Base-by-base conservation (phyloP, 306 rosid genomes). In the Abrus pulchellus region DNA sequence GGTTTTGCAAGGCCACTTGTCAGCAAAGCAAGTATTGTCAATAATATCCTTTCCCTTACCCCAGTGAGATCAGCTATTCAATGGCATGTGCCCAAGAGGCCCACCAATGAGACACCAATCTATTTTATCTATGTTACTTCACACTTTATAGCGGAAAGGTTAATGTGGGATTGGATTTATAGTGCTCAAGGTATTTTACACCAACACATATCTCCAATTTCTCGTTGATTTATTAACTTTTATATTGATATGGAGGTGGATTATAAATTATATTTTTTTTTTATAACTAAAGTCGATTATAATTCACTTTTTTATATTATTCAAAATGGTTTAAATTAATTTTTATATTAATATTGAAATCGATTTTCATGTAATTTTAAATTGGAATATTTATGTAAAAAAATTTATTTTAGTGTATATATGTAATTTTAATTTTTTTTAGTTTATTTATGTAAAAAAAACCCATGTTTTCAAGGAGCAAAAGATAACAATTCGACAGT, bases 81-180 rank as follows among this genome's bases (percentile, higher is more conserved):
- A 67, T 79, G 65, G 77, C 79, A 79, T 80, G 84, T 80, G 87
- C 69, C 48, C 44, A 52, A 28, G 13, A 56, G 84, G 71, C 87
- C 87, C 68, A 80, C 84, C 82, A 79, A 74, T 41, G 12, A 29
- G 52, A 66, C 72, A 49, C 76, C 43, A 56, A 60, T 49, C 60
- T 56, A 64, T 59, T 32, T 38, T n/a, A 30, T 32, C 9, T 29
- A 54, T 78, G 57, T 74, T 7, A 75, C 52, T 38, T 62, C 72
- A 32, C 44, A 68, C 41, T 77, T 62, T 62, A 30, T 13, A 29
- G 67, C 57, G 33, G 61, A 76, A 75, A 60, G 81, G 43, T 64
- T 44, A 36, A 59, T 68, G 44, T 76, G 61, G 13, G 11, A 30
- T 33, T 53, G 54, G 52, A 50, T 65, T 38, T 66, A 30, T 64